Conservation (phyloP, 495 filamentous ascomycete genomes). For the Daldinia childiae region DNA sequence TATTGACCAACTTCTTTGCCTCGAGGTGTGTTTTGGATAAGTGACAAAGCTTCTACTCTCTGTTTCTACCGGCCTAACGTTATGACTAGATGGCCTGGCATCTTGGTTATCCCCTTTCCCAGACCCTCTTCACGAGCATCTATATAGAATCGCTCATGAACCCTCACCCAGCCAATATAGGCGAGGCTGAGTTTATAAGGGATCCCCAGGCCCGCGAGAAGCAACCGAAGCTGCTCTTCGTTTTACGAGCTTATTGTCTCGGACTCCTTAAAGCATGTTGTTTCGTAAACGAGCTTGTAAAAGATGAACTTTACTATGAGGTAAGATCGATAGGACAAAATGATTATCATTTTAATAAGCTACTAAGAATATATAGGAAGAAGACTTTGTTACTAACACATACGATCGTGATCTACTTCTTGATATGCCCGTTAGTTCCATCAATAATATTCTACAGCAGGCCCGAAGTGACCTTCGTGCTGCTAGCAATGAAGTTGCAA, state of each 20-base stretch:
- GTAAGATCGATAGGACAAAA: slow-evolving; percentile 51
- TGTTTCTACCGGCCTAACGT: slow-evolving; percentile 29
- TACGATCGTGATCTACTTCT: slow-evolving; percentile 82
- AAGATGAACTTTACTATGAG: slow-evolving; percentile 86
- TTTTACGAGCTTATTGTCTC: slow-evolving; percentile 87
- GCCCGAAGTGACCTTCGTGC: slow-evolving; percentile 66
- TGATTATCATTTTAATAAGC: neutral
- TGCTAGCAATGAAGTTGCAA: slow-evolving; percentile 54
- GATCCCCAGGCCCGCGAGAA: slow-evolving; percentile 37
- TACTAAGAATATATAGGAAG: slow-evolving; percentile 71
- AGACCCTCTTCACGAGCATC: slow-evolving; percentile 92
- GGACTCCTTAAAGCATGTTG: slow-evolving; percentile 84
- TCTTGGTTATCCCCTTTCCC: slow-evolving; percentile 90
- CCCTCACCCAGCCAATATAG: slow-evolving; percentile 69
- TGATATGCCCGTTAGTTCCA: slow-evolving; percentile 63
- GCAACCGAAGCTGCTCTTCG: slow-evolving; percentile 64
- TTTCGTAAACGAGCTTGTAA: slow-evolving; percentile 77
- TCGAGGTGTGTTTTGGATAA: slow-evolving; percentile 71
- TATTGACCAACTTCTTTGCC: slow-evolving; percentile 91
- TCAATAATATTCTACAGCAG: slow-evolving; percentile 67
- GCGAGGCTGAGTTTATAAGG: slow-evolving; percentile 74
- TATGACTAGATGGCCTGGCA: slow-evolving; percentile 89
- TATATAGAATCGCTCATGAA: slow-evolving; percentile 88
- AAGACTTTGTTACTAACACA: slow-evolving; percentile 92
- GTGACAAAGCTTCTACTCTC: slow-evolving; percentile 2